Conservation (phyloP, 2,329 filamentous ascomycete species). For the Cladosporium phlei region DNA sequence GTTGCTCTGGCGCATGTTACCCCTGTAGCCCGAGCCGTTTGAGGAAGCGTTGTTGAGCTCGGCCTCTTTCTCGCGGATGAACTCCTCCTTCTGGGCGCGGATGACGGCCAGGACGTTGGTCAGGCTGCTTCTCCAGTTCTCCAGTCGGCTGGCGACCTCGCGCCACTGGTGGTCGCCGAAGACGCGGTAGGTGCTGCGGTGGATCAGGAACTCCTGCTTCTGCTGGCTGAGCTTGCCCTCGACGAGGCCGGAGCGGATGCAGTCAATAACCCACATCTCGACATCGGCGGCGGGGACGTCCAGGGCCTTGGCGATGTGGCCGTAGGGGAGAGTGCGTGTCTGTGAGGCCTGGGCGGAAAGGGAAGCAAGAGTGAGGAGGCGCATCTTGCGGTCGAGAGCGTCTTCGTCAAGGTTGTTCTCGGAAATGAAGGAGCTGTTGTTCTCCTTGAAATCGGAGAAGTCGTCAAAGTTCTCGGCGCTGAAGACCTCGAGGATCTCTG, state of each 20-base stretch:
- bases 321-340: slow-evolving; percentile 83
- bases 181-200: slow-evolving; percentile 92
- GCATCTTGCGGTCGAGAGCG: slow-evolving; percentile 88
- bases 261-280: slow-evolving; percentile 98
- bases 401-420: slow-evolving; percentile 66
- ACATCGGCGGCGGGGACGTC: slow-evolving; percentile 79
- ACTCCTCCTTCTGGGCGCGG: slow-evolving; percentile 74
- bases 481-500: slow-evolving; percentile 92
- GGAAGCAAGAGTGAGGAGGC: slow-evolving; percentile 85
- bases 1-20: slow-evolving; percentile 24
- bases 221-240: slow-evolving; percentile 95
- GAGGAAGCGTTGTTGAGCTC: slow-evolving; percentile 44
- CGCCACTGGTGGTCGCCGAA: slow-evolving; percentile 98
- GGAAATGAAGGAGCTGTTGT: slow-evolving; percentile 81
- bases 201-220: slow-evolving; percentile 88
- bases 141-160: slow-evolving; percentile 83
- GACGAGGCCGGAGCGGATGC: slow-evolving; percentile 89
- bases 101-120: slow-evolving; percentile 73
- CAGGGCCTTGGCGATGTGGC: slow-evolving; percentile 75
- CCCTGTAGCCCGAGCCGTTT: slow-evolving; percentile 23
- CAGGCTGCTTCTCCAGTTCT: slow-evolving; percentile 84
- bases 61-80: slow-evolving; percentile 70
- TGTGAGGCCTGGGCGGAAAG: slow-evolving; percentile 73
- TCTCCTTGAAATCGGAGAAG: slow-evolving; percentile 91
- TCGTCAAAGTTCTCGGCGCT: slow-evolving; percentile 90